These are phyloP conservation scores for Rhodotorula sp. DNA, from an alignment of 1,284 basidiomycete species.

Conservation along the genomic window DNA sequence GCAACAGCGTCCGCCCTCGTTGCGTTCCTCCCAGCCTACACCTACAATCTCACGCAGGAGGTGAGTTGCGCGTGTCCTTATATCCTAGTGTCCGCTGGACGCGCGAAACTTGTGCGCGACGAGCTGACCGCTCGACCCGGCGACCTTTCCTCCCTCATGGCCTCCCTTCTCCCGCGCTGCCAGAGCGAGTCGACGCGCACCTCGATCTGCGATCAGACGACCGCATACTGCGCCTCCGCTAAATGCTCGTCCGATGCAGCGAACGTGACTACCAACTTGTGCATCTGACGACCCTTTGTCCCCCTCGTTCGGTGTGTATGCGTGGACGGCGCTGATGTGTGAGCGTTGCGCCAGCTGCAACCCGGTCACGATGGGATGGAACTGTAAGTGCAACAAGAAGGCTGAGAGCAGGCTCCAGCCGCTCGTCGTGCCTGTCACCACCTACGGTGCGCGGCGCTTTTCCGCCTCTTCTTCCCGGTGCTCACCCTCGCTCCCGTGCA, in stretches of 20 bases:
- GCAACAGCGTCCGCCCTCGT: conserved; percentile 22
- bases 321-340: neutral
- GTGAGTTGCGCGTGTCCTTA: conserved; percentile 11
- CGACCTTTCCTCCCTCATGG: neutral
- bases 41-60: conserved; percentile 36
- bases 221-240: conserved; percentile 19
- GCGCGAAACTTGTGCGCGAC: too few species aligned
- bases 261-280: conserved; percentile 35
- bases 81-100: too few species aligned
- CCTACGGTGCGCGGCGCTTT: conserved; percentile 19
- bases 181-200: conserved; percentile 24
- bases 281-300: neutral
- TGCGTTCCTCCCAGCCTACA: conserved; percentile 20
- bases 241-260: conserved; percentile 3
- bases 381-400: conserved; percentile 30
- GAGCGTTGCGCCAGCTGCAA: conserved; percentile 22
- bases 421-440: conserved; percentile 27
- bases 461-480: too few species aligned
- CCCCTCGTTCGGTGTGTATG: neutral
- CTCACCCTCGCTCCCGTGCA: too few species aligned
- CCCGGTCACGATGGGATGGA: conserved; percentile 35
- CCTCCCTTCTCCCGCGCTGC: neutral
- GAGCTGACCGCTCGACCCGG: neutral
- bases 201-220: conserved; percentile 35
- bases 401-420: conserved; percentile 20